phyloP scores from a whole-genome alignment of 1,284 basidiomycete species.

The Malassezia yamatoensis region DNA sequence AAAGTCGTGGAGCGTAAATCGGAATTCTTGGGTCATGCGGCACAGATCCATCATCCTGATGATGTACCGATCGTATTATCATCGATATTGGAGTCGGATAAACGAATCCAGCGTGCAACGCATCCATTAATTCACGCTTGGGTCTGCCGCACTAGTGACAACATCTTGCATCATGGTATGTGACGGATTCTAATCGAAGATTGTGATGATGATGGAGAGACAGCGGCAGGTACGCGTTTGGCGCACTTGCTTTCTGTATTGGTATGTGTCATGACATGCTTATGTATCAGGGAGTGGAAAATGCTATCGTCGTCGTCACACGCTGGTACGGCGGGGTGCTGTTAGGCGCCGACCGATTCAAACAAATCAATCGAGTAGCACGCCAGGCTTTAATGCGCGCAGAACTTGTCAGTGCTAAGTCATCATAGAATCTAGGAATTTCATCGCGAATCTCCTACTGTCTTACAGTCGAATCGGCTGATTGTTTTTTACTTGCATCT shows the following conservation, averaged over 20 bases:
- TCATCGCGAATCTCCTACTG: neutral
- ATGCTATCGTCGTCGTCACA: slow-evolving; percentile 44
- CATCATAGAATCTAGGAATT: neutral
- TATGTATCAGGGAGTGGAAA: slow-evolving; percentile 21
- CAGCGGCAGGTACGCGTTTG: slow-evolving; percentile 45
- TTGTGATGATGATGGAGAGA: slow-evolving; percentile 47
- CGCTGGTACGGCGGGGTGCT: slow-evolving; percentile 43
- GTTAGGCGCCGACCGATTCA: slow-evolving; percentile 44
- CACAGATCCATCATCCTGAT: slow-evolving; percentile 26
- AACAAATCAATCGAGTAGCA: slow-evolving; percentile 41
- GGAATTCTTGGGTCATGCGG: slow-evolving; percentile 46
- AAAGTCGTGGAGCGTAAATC: slow-evolving; percentile 45
- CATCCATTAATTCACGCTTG: slow-evolving; percentile 47
- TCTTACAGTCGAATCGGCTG: neutral
- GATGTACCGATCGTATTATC: slow-evolving; percentile 35
- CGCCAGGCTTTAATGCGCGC: slow-evolving; percentile 36
- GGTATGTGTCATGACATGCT: slow-evolving; percentile 14
- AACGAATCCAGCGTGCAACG: slow-evolving; percentile 35
- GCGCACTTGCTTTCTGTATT: slow-evolving; percentile 45
- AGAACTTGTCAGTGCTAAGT: slow-evolving; percentile 16
- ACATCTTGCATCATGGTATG: slow-evolving; percentile 32
- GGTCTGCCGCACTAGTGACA: slow-evolving; percentile 32
- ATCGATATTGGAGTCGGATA: slow-evolving; percentile 27
- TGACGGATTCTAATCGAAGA: slow-evolving; percentile 16
- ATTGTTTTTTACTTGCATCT: too few relatives aligned